phyloP scores from a whole-genome alignment of 352 stramenopile species.

The Globisporangium middletonii region DNA sequence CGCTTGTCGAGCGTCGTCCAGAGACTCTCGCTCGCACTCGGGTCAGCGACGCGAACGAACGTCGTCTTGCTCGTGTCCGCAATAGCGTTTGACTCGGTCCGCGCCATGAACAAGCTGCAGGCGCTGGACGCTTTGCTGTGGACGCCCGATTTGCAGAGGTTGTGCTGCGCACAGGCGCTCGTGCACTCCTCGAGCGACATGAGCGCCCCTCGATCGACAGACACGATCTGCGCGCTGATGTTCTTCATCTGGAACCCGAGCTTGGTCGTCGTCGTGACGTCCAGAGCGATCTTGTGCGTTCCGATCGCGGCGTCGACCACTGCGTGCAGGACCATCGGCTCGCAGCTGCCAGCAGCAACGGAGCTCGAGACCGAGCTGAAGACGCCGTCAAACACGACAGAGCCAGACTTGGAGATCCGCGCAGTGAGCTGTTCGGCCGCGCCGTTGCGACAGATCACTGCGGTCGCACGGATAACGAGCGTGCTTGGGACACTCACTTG shows the following conservation, averaged over 20 bases:
- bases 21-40: slow-evolving; percentile 23
- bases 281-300: slow-evolving; percentile 23
- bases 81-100: slow-evolving; percentile 15
- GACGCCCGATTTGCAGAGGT: slow-evolving; percentile 37
- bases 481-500: slow-evolving; percentile 24
- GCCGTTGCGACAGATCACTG: slow-evolving; percentile 38
- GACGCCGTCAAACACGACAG: slow-evolving; percentile 28
- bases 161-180: slow-evolving; percentile 28
- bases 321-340: slow-evolving; percentile 41
- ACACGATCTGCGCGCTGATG: slow-evolving; percentile 29
- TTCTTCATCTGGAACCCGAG: slow-evolving; percentile 33
- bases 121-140: slow-evolving; percentile 23
- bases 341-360: slow-evolving; percentile 21
- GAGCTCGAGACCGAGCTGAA: slow-evolving; percentile 29
- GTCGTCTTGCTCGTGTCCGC: slow-evolving; percentile 20
- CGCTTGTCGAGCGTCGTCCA: slow-evolving; percentile 34
- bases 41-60: slow-evolving; percentile 23
- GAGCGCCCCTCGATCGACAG: slow-evolving; percentile 29
- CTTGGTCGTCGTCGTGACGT: slow-evolving; percentile 29
- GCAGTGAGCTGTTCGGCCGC: slow-evolving; percentile 31
- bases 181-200: slow-evolving; percentile 31
- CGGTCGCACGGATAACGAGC: slow-evolving; percentile 32
- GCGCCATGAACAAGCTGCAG: slow-evolving; percentile 44
- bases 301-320: slow-evolving; percentile 24
- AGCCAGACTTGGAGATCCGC: slow-evolving; percentile 22